Percentiles rank a stretch among this genome's conserved stretches.
Conservation (phyloP, 129 eudicot genomes). For the Ambrosia trifida region DNA sequence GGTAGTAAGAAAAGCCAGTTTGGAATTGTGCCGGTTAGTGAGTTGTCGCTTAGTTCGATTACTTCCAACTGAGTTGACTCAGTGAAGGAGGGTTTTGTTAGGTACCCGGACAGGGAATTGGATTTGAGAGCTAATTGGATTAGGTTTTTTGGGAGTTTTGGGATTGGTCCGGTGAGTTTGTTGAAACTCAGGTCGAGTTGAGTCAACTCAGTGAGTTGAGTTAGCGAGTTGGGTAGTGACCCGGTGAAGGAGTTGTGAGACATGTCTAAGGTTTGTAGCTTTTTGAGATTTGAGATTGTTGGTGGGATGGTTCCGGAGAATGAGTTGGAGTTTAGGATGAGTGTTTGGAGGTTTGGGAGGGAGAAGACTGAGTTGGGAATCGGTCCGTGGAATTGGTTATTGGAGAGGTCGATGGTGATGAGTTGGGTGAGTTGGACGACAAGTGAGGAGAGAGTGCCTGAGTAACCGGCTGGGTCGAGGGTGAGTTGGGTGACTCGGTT, state of each 20-base stretch:
- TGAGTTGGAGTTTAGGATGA: slow-evolving; percentile 1
- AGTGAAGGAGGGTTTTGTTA: not conserved
- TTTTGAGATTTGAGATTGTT: not conserved
- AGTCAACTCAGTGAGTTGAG: not conserved
- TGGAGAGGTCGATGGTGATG: slow-evolving; percentile 13
- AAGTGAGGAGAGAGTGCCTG: not conserved
- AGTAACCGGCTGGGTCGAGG: not conserved
- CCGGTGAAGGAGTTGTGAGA: not conserved
- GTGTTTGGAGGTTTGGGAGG: slow-evolving; percentile 8
- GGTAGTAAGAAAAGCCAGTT: not conserved
- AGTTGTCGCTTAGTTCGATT: not conserved
- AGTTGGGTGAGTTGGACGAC: slow-evolving; percentile 9
- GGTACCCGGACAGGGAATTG: not conserved
- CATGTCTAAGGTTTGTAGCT: not conserved
- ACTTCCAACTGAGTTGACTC: slow-evolving; percentile 13
- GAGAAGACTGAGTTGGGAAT: not conserved
- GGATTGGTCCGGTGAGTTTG: slow-evolving; percentile 11
- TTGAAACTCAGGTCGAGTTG: slow-evolving; percentile 3
- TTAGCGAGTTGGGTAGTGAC: not conserved
- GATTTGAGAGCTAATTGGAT: not conserved
- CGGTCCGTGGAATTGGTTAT: slow-evolving; percentile 4
- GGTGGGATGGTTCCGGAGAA: not conserved
- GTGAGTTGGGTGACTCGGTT: slow-evolving; percentile 21
- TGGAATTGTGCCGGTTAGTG: slow-evolving; percentile 5
- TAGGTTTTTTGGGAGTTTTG: not conserved